Base-by-base conservation (phyloP, 176 grass and related monocot species). In the Carex scoparia region DNA sequence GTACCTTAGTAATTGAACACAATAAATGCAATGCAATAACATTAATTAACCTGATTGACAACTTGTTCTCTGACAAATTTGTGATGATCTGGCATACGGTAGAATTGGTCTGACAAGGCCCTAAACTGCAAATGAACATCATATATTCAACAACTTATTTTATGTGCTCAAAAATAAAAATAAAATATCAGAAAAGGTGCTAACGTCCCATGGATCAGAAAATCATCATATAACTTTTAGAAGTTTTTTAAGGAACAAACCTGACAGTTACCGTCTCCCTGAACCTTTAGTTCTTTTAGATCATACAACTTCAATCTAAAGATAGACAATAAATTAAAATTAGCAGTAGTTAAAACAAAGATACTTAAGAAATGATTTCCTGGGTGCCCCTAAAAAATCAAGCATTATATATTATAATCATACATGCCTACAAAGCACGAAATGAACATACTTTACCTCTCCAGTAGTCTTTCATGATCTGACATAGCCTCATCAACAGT, bases 181-280 rank as follows among this genome's bases (percentile, higher is more conserved):
- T 5, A 71, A 44, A 48, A 65, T 72, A 31, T 7, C 55, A 80
- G 27, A 7, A 11, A 63, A 1, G 30, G 27, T 53, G 7, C 65
- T 28, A 63, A 51, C 48, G 33, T 40, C 11, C 18, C 19, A 54
- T 61, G 53, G 28, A 37, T 27, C 59, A 59, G 1, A 80, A 69
- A 91, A 68, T 6, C 13, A 53, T 46, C 35, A 61, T 16, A 60
- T 42, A 75, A 23, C 30, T 69, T 60, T 1, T 13, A 76, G 19
- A 58, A 72, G 76, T 71, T 64, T 4, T 11, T 10, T 78, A 68
- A 66, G 51, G 6, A 49, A 58, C 74, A 80, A 28, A 98, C 95
- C 95, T 98, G 95, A 84, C 93, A 98, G 83, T 98, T 98, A 49
- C 95, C 95, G 79, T 98, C 95, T 66, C 95, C 95, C 33, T 93